Conservation (phyloP, 2,329 filamentous ascomycete species). For the Rhinocladiella similis region DNA sequence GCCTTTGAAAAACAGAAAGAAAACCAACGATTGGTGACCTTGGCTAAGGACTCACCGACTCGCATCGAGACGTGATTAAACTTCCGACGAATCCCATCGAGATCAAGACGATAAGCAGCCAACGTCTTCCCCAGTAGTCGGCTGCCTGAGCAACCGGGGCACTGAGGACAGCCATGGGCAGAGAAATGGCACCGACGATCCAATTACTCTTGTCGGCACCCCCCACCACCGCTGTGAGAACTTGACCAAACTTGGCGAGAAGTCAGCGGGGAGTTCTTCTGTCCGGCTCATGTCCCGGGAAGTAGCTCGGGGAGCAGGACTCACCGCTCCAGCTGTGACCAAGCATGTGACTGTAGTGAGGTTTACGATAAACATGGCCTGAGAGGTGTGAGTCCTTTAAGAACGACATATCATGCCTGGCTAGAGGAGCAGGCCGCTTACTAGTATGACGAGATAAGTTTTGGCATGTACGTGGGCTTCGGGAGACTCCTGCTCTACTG, state of each 20-base stretch:
- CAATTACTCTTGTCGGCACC: constrained; percentile 2
- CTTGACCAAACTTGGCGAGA: neutral
- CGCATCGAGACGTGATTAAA: constrained; percentile 2
- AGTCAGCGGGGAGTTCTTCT: neutral
- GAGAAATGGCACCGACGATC: constrained; percentile 2
- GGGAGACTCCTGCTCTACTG: neutral
- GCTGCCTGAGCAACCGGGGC: constrained; percentile 2
- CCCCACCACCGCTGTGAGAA: constrained; percentile 1
- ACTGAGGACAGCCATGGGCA: constrained; percentile 3
- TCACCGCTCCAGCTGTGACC: constrained; percentile 2
- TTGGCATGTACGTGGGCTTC: constrained; percentile 1
- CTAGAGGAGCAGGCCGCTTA: constrained; percentile 2
- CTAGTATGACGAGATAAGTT: constrained; percentile 1
- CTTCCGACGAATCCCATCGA: constrained; percentile 2
- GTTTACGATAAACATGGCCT: constrained; percentile 3
- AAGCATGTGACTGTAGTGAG: constrained; percentile 1
- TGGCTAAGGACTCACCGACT: constrained; percentile 1
- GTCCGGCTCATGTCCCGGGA: neutral
- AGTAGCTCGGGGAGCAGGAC: neutral
- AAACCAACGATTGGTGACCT: neutral
- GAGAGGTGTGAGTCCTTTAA: neutral
- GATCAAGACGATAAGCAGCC: neutral
- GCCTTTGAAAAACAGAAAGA: neutral
- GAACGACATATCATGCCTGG: neutral
- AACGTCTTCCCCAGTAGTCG: constrained; percentile 4